These are phyloP conservation scores for Dalechampia spathulata DNA, from an alignment of 441 rosid genomes.

Conservation along the genomic window DNA sequence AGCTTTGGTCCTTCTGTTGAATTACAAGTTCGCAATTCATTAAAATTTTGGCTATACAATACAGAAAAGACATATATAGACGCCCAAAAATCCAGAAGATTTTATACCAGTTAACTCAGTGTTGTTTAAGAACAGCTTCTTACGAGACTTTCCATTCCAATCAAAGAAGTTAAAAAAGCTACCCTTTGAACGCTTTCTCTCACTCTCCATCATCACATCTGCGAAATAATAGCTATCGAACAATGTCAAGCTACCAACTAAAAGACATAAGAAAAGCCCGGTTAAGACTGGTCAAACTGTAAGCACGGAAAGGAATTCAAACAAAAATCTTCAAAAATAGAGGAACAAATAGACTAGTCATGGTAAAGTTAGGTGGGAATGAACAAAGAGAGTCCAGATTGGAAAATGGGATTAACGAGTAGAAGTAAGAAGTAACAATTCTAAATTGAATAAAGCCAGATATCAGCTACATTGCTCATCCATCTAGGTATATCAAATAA, in stretches of 20 bases:
- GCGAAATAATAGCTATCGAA: constrained; percentile 8
- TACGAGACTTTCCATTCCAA: constrained; percentile 83
- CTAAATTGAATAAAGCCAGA: constrained; percentile 5
- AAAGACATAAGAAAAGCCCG: background rate
- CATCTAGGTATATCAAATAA: constrained; percentile 9
- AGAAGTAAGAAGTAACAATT: background rate
- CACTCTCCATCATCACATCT: constrained; percentile 59
- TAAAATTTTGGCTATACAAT: background rate
- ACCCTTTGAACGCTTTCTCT: constrained; percentile 61
- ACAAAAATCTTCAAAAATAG: background rate
- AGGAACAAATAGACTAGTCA: background rate
- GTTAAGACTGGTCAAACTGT: constrained; percentile 3
- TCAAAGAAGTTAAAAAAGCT: constrained; percentile 61
- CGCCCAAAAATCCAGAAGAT: background rate
- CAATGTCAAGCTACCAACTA: background rate
- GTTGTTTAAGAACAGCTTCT: constrained; percentile 53
- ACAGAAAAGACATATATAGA: background rate
- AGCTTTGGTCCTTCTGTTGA: constrained; percentile 33
- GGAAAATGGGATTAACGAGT: background rate
- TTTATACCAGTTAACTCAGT: constrained; percentile 36
- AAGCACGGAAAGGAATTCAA: background rate
- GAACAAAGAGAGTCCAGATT: background rate
- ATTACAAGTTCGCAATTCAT: background rate
- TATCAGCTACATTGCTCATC: constrained; percentile 17
- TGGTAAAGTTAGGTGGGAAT: no score